Conservation (phyloP, 78 protist genomes). For the Dictyostelium firmibasis region DNA sequence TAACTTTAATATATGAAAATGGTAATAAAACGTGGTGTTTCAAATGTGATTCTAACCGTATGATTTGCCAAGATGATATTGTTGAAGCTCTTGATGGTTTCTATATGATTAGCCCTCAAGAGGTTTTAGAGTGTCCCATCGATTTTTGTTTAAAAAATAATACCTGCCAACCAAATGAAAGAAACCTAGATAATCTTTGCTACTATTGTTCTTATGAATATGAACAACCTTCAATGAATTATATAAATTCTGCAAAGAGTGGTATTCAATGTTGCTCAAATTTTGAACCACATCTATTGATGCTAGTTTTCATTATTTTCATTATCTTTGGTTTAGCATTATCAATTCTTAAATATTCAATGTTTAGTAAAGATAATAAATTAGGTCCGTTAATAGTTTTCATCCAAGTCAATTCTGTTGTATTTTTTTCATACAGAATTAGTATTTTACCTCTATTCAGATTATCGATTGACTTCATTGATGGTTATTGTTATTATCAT, state of each 20-base stretch:
- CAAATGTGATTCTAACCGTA: background rate
- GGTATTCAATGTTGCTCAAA: background rate
- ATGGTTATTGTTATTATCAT: background rate
- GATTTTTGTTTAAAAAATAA: background rate
- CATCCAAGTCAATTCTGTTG: background rate
- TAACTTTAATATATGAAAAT: background rate
- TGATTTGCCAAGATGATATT: background rate
- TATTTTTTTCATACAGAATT: slow-evolving; percentile 1
- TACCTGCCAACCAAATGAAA: background rate
- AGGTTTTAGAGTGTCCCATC: background rate
- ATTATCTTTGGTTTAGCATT: background rate
- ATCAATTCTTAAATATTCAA: background rate
- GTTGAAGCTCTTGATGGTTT: background rate
- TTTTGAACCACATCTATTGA: background rate
- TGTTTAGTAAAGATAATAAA: background rate
- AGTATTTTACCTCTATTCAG: background rate
- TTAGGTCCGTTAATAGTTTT: background rate
- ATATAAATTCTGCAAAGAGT: background rate
- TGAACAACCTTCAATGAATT: background rate
- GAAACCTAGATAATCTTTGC: background rate
- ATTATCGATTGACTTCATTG: background rate
- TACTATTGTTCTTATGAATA: background rate
- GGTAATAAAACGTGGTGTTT: background rate
- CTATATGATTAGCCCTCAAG: background rate
- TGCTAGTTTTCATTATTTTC: background rate